Percentiles rank a stretch among this genome's conserved stretches.
Conservation (phyloP, 257 asterid genomes). For the Solanum chmielewskii region DNA sequence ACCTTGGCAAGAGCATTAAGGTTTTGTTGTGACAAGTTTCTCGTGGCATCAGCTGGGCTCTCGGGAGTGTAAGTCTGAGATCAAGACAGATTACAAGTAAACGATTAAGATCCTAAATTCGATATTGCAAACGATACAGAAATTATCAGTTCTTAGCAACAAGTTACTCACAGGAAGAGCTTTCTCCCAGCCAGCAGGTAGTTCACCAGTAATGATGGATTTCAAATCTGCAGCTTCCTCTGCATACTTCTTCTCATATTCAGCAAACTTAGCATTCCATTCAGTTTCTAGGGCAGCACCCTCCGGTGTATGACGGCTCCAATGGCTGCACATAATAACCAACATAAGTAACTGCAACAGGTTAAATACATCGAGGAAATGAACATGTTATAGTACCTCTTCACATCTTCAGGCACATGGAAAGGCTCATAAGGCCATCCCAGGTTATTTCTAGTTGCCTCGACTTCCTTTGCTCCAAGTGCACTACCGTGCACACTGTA, state of each 20-base stretch:
- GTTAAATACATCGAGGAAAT: slow-evolving; percentile 10
- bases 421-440: slow-evolving; percentile 87
- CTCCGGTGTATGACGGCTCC: slow-evolving; percentile 66
- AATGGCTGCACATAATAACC: slow-evolving; percentile 40
- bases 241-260: slow-evolving; percentile 72
- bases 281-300: slow-evolving; percentile 85
- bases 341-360: not conserved
- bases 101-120: not conserved
- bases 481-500: slow-evolving; percentile 75
- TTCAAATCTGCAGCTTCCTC: slow-evolving; percentile 62
- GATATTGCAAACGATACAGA: not conserved
- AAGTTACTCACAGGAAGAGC: slow-evolving; percentile 61
- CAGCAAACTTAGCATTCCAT: slow-evolving; percentile 88
- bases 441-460: slow-evolving; percentile 84
- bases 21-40: slow-evolving; percentile 53
- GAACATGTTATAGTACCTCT: slow-evolving; percentile 36
- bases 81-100: not conserved
- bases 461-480: slow-evolving; percentile 86
- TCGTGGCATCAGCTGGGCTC: slow-evolving; percentile 58
- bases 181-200: slow-evolving; percentile 68
- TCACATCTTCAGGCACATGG: slow-evolving; percentile 92
- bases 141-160: not conserved
- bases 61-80: slow-evolving; percentile 55
- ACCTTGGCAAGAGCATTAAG: slow-evolving; percentile 71
- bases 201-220: slow-evolving; percentile 39